Percentiles rank a stretch among this genome's conserved stretches.
Evolutionary conservation across 306 rosid species (phyloP).

Genomic region (Chamaecrista fasciculata): DNA sequence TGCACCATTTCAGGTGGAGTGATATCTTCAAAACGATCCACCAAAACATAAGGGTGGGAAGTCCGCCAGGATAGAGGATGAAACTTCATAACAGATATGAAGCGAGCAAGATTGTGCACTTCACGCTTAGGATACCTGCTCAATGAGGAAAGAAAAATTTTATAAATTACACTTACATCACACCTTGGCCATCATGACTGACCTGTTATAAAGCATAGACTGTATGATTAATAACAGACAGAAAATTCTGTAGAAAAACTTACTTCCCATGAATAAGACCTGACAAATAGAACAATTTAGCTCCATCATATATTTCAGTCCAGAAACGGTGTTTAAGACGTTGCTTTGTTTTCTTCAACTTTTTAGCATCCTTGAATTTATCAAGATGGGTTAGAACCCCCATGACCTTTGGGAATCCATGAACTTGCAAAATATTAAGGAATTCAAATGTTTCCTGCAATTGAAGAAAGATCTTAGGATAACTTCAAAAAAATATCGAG

Average conservation of each 20-base stretch:
- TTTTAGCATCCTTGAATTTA: conserved; percentile 76
- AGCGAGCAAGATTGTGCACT: conserved; percentile 88
- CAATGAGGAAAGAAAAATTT: conserved; percentile 17
- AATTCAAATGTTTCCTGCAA: conserved; percentile 95
- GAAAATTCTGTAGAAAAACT: conserved; percentile 31
- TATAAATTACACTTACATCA: conserved; percentile 4
- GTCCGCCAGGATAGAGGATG: conserved; percentile 90
- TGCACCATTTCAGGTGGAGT: conserved; percentile 82
- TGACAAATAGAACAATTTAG: conserved; percentile 87
- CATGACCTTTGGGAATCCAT: conserved; percentile 94
- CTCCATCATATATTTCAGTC: conserved; percentile 92
- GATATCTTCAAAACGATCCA: conserved; percentile 91
- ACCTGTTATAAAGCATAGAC: neutral
- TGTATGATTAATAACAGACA: conserved; percentile 2
- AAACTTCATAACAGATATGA: conserved; percentile 93
- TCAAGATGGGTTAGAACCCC: conserved; percentile 98
- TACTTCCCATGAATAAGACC: conserved; percentile 91
- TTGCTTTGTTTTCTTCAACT: conserved; percentile 81
- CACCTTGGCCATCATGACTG: neutral
- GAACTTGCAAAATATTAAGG: conserved; percentile 87
- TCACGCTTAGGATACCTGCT: conserved; percentile 85
- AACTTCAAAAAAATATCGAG: neutral
- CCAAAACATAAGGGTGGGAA: conserved; percentile 85
- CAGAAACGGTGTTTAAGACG: conserved; percentile 89
- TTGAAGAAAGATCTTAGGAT: neutral